A percentile compares a stretch with the other conserved stretches of the same genome.
These are phyloP conservation scores for Talaromyces verruculosus DNA, from an alignment of 2,329 filamentous ascomycete genomes.

Conservation along the genomic window DNA sequence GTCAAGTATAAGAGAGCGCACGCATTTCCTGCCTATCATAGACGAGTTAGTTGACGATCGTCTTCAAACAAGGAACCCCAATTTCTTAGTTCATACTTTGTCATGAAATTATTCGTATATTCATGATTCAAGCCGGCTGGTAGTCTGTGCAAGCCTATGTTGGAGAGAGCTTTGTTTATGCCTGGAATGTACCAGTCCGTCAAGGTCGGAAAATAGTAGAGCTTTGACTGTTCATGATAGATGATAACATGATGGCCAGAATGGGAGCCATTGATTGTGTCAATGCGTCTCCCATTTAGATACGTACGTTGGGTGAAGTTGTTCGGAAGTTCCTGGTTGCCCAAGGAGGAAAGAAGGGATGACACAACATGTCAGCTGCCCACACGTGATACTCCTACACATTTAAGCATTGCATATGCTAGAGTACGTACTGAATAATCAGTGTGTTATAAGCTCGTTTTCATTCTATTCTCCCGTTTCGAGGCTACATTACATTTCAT, in stretches of 20 bases:
- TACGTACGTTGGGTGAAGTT: not conserved
- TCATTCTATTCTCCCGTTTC: not conserved
- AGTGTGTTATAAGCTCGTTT: not conserved
- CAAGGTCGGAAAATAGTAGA: not conserved
- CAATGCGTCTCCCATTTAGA: too few species aligned
- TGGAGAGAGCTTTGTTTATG: not conserved
- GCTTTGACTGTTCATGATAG: not conserved
- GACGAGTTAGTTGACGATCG: conserved; percentile 10
- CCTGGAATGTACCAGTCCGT: not conserved
- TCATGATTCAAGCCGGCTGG: conserved; percentile 13
- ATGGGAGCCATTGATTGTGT: not conserved
- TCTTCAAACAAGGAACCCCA: not conserved
- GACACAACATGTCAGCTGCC: not conserved
- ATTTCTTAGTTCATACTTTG: not conserved
- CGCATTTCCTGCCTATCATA: not conserved
- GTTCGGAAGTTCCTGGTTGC: not conserved
- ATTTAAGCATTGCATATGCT: not conserved
- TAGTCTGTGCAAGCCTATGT: not conserved
- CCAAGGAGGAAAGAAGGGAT: conserved; percentile 4
- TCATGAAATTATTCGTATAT: not conserved
- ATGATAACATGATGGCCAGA: not conserved
- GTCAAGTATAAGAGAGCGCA: not conserved
- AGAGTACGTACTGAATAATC: not conserved
- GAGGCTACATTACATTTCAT: not conserved
- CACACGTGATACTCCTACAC: not conserved